phyloP scores from a whole-genome alignment of 371 early-diverging fungal genomes.

The Circinella umbellata region DNA sequence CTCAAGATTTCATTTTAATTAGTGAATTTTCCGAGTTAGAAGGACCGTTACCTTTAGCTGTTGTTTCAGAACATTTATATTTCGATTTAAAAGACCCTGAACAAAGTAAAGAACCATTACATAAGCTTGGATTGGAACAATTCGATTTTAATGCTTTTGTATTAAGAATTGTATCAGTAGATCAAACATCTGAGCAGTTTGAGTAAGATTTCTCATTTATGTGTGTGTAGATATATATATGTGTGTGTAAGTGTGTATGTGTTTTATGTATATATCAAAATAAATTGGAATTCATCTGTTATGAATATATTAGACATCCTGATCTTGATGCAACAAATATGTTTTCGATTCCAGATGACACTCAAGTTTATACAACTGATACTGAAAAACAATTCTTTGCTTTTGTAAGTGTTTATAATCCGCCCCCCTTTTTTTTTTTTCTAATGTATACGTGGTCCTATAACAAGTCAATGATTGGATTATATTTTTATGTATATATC shows the following conservation, averaged over 20 bases:
- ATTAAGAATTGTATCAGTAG: constrained; percentile 59
- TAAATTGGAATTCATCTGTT: too few relatives aligned
- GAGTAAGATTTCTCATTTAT: constrained; percentile 19
- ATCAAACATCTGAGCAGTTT: constrained; percentile 45
- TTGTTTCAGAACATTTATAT: constrained; percentile 42
- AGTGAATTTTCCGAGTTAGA: constrained; percentile 67
- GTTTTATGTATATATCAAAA: too few relatives aligned
- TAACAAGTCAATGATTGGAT: background rate
- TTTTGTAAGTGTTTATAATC: constrained; percentile 42
- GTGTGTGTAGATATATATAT: background rate
- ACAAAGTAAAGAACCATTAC: constrained; percentile 14
- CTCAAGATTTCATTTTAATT: constrained; percentile 60
- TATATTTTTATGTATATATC: background rate
- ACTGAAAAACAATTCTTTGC: constrained; percentile 56
- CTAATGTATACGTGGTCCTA: background rate
- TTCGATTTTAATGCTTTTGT: constrained; percentile 66
- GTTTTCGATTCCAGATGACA: constrained; percentile 65
- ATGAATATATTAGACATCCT: constrained; percentile 11
- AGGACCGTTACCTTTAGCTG: constrained; percentile 59
- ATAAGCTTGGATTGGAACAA: constrained; percentile 24
- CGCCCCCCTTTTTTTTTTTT: too few relatives aligned
- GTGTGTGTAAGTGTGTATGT: too few relatives aligned
- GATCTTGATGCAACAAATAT: constrained; percentile 12
- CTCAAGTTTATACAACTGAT: constrained; percentile 61
- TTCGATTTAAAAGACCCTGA: constrained; percentile 36